A percentile compares a stretch with the other conserved stretches of the same genome.
Conservation (phyloP, 2,329 filamentous ascomycete genomes). For the Beauveria brongniartii region DNA sequence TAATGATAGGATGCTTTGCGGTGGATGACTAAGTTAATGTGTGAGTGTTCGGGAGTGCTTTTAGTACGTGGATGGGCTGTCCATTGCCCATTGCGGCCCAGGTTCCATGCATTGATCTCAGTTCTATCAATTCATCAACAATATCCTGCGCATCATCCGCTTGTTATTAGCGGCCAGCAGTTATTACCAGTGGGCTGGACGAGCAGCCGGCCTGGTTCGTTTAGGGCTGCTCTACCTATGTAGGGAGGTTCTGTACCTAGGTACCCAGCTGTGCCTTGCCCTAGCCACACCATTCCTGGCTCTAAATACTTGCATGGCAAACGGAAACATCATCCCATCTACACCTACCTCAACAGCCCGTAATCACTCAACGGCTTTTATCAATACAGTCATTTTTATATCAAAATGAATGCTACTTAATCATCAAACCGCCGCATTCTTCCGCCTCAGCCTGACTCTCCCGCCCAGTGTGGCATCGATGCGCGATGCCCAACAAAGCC, state of each 20-base stretch:
- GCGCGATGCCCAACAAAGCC: constrained; percentile 5
- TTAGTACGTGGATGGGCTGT: background rate
- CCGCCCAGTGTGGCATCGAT: constrained; percentile 7
- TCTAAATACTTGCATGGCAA: background rate
- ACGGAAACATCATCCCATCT: background rate
- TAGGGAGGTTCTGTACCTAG: background rate
- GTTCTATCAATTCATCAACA: background rate
- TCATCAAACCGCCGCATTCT: background rate
- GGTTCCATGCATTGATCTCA: background rate
- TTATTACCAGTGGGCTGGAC: background rate
- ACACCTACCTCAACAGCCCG: background rate
- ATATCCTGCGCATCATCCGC: background rate
- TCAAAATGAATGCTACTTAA: background rate
- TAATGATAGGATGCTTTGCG: background rate
- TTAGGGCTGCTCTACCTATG: too few species aligned
- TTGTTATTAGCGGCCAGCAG: background rate
- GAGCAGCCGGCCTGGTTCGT: background rate
- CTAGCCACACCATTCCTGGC: background rate
- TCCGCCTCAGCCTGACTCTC: background rate
- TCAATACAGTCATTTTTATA: background rate
- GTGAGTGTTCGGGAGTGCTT: too few species aligned
- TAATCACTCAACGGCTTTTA: background rate
- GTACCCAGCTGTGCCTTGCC: background rate
- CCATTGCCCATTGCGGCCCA: background rate
- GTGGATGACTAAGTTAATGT: too few species aligned